These are phyloP conservation scores for Leishmania braziliensis DNA, from an alignment of 208 protist genomes.

Conservation along the genomic window DNA sequence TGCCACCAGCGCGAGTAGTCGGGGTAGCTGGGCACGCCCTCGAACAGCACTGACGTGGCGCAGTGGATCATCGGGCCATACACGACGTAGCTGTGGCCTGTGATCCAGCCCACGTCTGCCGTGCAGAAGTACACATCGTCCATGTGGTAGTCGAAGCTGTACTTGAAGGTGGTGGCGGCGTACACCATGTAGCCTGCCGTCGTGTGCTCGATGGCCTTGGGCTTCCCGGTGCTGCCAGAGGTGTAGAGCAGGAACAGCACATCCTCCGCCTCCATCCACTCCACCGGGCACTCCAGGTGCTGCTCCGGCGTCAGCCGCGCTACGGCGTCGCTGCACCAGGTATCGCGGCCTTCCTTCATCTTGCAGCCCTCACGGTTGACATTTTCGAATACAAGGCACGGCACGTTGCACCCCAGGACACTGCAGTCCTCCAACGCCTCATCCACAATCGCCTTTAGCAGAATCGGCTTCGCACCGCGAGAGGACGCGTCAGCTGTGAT, in stretches of 20 bases:
- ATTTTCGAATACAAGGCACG: conserved; percentile 67
- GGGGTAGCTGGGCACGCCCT: conserved; percentile 95
- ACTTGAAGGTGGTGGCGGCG: conserved; percentile 90
- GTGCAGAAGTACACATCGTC: conserved; percentile 96
- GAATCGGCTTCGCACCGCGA: conserved; percentile 88
- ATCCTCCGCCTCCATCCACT: conserved; percentile 95
- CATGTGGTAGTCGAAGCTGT: conserved; percentile 96
- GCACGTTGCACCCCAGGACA: conserved; percentile 19
- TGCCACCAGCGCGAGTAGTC: conserved; percentile 90
- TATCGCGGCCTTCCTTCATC: conserved; percentile 67
- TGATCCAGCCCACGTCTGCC: conserved; percentile 95
- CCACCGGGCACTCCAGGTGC: conserved; percentile 65
- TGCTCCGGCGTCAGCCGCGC: conserved; percentile 34
- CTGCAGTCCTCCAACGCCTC: conserved; percentile 62
- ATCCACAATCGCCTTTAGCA: conserved; percentile 90
- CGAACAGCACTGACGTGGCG: conserved; percentile 95
- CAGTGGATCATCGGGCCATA: conserved; percentile 98
- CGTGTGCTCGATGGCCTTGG: conserved; percentile 97
- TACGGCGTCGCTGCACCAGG: conserved; percentile 70
- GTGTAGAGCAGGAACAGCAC: conserved; percentile 98
- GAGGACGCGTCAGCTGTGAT: conserved; percentile 82
- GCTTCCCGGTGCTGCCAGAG: conserved; percentile 96
- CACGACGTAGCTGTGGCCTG: conserved; percentile 97
- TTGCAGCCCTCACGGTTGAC: conserved; percentile 42
- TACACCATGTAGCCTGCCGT: conserved; percentile 96